Evolutionary conservation across 2,329 filamentous ascomycete species (phyloP).

Genomic region (Diplodia seriata): DNA sequence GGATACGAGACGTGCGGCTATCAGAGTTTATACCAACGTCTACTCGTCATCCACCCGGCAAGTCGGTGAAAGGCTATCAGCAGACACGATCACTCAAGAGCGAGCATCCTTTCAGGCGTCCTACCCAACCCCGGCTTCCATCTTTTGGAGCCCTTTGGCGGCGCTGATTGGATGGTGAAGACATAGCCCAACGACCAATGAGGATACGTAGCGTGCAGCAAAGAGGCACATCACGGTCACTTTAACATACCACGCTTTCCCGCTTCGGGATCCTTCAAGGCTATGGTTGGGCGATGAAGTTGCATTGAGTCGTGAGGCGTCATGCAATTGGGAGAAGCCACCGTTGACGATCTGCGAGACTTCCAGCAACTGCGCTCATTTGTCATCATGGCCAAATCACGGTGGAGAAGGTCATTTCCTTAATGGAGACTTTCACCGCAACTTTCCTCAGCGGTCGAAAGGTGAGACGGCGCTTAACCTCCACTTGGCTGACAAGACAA

Average conservation of each 20-base stretch:
- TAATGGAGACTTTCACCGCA: constrained; percentile 14
- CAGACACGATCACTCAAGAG: neutral
- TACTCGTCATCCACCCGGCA: neutral
- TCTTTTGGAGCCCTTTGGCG: neutral
- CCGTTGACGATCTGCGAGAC: neutral
- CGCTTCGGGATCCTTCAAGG: neutral
- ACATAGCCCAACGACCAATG: neutral
- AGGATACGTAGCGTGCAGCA: neutral
- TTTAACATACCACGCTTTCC: neutral
- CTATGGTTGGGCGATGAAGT: neutral
- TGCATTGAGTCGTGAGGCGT: constrained; percentile 13
- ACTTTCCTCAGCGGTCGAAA: constrained; percentile 5
- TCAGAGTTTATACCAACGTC: constrained; percentile 31
- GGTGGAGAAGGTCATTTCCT: neutral
- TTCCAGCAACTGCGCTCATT: neutral
- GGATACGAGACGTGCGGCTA: constrained; percentile 29
- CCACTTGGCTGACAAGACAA: constrained; percentile 5
- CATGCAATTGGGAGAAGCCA: neutral
- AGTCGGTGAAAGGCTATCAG: neutral
- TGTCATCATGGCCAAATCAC: neutral
- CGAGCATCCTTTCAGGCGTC: constrained; percentile 14
- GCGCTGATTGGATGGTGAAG: constrained; percentile 4
- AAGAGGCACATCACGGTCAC: neutral
- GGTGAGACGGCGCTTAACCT: neutral
- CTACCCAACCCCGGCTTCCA: constrained; percentile 15